Evolutionary conservation across 176 grass and related monocot genomes (phyloP).

Genomic region (Rhynchospora tenuis): DNA sequence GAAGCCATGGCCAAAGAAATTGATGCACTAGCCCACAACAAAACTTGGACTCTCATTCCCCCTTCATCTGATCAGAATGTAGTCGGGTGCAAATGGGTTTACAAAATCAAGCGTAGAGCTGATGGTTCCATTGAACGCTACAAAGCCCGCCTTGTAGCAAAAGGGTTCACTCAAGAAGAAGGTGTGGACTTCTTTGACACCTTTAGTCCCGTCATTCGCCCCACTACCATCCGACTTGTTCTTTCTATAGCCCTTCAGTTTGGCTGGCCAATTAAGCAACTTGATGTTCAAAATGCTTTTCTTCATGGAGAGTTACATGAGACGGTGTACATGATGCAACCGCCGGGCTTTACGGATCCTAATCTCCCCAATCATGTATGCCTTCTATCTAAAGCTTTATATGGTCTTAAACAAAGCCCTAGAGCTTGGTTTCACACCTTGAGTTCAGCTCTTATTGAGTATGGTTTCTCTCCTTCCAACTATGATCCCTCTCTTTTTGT

Average conservation of each 20-base stretch:
- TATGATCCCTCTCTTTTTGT: background rate
- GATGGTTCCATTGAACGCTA: too few relatives aligned
- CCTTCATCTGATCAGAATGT: too few relatives aligned
- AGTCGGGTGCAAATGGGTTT: too few relatives aligned
- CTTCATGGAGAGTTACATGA: too few relatives aligned
- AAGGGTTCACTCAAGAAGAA: too few relatives aligned
- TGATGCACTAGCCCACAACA: too few relatives aligned
- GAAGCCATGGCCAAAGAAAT: background rate
- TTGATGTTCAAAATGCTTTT: too few relatives aligned
- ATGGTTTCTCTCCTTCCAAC: background rate
- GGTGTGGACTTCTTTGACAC: constrained; percentile 1
- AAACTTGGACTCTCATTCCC: too few relatives aligned
- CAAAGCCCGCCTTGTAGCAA: too few relatives aligned
- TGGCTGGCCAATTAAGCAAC: background rate
- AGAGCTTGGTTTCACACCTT: background rate
- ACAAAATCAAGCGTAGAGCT: too few relatives aligned
- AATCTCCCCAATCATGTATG: background rate
- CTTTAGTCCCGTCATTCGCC: background rate
- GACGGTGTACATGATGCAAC: background rate
- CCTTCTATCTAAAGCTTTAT: background rate
- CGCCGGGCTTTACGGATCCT: background rate
- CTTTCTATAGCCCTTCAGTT: background rate
- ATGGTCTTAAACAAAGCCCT: background rate
- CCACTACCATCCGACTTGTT: background rate
- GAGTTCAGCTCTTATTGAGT: background rate